A percentile compares a stretch with the other conserved stretches of the same genome.
Conservation (phyloP, 2,329 filamentous ascomycete species). For the Ascochyta fabae region DNA sequence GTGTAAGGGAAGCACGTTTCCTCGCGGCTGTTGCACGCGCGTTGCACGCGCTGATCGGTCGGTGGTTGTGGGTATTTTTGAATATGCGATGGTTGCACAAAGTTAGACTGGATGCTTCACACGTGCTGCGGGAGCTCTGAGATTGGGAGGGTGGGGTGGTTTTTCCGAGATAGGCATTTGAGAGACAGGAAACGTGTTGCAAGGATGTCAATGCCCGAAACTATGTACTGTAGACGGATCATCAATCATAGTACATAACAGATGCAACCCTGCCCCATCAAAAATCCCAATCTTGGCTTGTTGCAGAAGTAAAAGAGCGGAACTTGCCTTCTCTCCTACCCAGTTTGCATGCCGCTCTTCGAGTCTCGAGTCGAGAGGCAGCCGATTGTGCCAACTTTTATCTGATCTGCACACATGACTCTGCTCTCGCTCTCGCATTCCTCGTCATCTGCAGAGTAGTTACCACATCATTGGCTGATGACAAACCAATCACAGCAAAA, state of each 20-base stretch:
- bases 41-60: slow-evolving; percentile 4
- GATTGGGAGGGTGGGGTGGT: neutral
- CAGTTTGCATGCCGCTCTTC: neutral
- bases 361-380: neutral
- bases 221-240: neutral
- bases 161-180: slow-evolving; percentile 1
- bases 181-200: slow-evolving; percentile 2
- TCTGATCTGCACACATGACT: slow-evolving; percentile 5
- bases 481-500: neutral
- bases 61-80: neutral
- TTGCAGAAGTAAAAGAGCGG: neutral
- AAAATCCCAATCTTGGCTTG: neutral
- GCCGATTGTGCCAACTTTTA: neutral
- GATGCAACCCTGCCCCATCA: slow-evolving; percentile 7
- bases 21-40: neutral
- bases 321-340: slow-evolving; percentile 12
- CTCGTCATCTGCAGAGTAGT: neutral
- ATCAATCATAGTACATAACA: neutral
- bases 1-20: neutral
- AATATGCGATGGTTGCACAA: slow-evolving; percentile 1
- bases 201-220: slow-evolving; percentile 11
- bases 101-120: neutral
- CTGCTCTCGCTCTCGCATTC: neutral
- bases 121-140: slow-evolving; percentile 6
- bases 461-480: neutral